These are phyloP conservation scores for Lipomyces yamanashiensis DNA, from an alignment of 805 yeast genomes.

Conservation along the genomic window DNA sequence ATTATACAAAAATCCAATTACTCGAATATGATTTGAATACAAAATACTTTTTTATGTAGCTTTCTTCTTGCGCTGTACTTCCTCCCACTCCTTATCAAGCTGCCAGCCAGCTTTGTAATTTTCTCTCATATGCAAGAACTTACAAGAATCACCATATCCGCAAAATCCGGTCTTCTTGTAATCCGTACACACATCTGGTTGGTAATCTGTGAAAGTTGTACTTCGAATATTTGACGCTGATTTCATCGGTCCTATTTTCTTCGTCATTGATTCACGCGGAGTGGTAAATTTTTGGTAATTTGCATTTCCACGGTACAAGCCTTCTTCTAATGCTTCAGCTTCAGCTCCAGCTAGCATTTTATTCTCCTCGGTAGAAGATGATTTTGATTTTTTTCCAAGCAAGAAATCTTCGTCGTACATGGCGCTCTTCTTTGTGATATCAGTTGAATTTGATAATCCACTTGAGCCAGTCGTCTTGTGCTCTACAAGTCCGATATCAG, in stretches of 20 bases:
- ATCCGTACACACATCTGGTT: slow-evolving; percentile 93
- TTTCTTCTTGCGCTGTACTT: slow-evolving; percentile 39
- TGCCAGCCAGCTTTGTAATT: slow-evolving; percentile 76
- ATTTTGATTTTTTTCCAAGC: slow-evolving; percentile 10
- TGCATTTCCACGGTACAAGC: slow-evolving; percentile 32
- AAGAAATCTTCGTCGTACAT: slow-evolving; percentile 35
- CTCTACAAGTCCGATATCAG: slow-evolving; percentile 26
- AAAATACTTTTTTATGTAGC: neutral
- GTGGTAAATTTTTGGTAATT: slow-evolving; percentile 34
- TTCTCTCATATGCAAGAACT: slow-evolving; percentile 88
- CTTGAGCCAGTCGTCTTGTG: slow-evolving; percentile 19
- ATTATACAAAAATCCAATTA: neutral
- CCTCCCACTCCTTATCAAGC: slow-evolving; percentile 72
- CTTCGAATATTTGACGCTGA: slow-evolving; percentile 57
- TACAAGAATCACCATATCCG: slow-evolving; percentile 97
- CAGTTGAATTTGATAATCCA: slow-evolving; percentile 38
- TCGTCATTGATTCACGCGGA: slow-evolving; percentile 33
- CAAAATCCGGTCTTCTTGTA: slow-evolving; percentile 89
- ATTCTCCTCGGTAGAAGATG: neutral
- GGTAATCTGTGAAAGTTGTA: slow-evolving; percentile 79
- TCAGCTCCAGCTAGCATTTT: slow-evolving; percentile 4
- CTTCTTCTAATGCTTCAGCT: slow-evolving; percentile 21
- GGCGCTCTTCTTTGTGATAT: slow-evolving; percentile 39
- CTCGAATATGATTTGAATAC: neutral
- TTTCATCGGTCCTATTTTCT: slow-evolving; percentile 49